A percentile compares a stretch with the other conserved stretches of the same genome.
phyloP scores from a whole-genome alignment of 164 flowering plant species.

The Tetrastigma voinierianum region DNA sequence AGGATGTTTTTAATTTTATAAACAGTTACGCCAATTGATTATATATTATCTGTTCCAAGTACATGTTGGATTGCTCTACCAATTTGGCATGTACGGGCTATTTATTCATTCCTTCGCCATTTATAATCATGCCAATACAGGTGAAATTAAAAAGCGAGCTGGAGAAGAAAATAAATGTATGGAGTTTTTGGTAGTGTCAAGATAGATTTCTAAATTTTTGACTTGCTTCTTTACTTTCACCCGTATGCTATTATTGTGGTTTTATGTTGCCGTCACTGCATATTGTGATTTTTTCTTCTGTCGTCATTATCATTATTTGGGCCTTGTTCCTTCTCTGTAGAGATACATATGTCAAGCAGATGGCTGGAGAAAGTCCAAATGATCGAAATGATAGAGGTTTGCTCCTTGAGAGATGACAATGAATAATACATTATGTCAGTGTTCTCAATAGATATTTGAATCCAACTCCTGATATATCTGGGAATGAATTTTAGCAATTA shows the following conservation, averaged over 20 bases:
- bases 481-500: constrained; percentile 58
- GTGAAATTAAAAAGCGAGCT: too few species aligned
- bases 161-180: too few species aligned
- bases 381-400: constrained; percentile 98
- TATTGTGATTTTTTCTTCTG: background rate
- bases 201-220: too few species aligned
- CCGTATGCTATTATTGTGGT: too few species aligned
- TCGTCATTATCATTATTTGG: background rate
- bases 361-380: constrained; percentile 88
- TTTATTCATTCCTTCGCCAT: too few species aligned
- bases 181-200: too few species aligned
- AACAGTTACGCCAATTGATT: background rate
- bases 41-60: background rate
- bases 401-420: constrained; percentile 2
- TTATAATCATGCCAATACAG: too few species aligned
- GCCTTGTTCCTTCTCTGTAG: constrained; percentile 24
- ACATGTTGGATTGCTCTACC: too few species aligned
- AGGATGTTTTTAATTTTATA: constrained; percentile 15
- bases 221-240: too few species aligned
- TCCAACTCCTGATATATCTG: background rate
- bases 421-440: background rate
- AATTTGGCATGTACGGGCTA: too few species aligned
- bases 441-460: background rate
- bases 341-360: constrained; percentile 83
- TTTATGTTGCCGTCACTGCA: background rate